Evolutionary conservation across 192 early-diverging fungal species (phyloP).

Genomic region (Phycomyces blakesleeanus): DNA sequence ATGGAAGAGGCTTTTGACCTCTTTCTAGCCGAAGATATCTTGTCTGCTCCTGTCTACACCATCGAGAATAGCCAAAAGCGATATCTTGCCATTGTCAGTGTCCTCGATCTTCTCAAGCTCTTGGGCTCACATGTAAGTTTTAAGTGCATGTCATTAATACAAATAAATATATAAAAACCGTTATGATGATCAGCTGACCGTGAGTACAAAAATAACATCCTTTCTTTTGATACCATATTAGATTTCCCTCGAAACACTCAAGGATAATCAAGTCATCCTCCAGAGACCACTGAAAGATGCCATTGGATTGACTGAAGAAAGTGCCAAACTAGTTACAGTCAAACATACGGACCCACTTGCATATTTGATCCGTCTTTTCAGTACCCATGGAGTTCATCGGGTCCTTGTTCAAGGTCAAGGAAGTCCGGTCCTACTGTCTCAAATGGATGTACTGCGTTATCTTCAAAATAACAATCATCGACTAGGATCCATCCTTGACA

Average conservation of each 20-base stretch:
- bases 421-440: slow-evolving; percentile 40
- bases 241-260: background rate
- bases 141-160: background rate
- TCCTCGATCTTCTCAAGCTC: slow-evolving; percentile 43
- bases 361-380: slow-evolving; percentile 4
- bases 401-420: slow-evolving; percentile 39
- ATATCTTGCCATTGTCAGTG: slow-evolving; percentile 50
- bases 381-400: slow-evolving; percentile 36
- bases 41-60: slow-evolving; percentile 52
- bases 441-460: slow-evolving; percentile 51
- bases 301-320: slow-evolving; percentile 14
- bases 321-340: slow-evolving; percentile 7
- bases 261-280: slow-evolving; percentile 6
- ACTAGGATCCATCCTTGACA: slow-evolving; percentile 46
- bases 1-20: slow-evolving; percentile 56
- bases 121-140: slow-evolving; percentile 32
- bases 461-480: slow-evolving; percentile 48
- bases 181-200: background rate
- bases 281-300: slow-evolving; percentile 15
- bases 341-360: slow-evolving; percentile 11
- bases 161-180: background rate
- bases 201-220: slow-evolving; percentile 27
- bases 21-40: slow-evolving; percentile 47
- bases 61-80: slow-evolving; percentile 30
- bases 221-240: background rate